Evolutionary conservation across 441 rosid species (phyloP).

Genomic region (Omphalea diandra): DNA sequence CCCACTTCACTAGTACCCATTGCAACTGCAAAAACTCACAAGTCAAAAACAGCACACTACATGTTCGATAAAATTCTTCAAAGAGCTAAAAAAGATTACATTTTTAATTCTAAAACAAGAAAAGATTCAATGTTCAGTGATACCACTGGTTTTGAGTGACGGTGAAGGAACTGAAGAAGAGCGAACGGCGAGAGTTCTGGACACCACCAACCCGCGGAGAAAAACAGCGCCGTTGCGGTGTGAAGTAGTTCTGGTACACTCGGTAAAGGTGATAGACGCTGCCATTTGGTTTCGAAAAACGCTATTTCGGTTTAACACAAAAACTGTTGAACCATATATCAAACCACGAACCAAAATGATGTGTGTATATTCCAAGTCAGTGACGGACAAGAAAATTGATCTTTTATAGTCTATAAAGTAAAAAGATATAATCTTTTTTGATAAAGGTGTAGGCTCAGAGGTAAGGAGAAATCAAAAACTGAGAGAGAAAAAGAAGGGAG

Average conservation of each 20-base stretch:
- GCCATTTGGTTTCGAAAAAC: constrained; percentile 31
- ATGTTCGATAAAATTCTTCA: constrained; percentile 34
- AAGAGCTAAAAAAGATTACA: constrained; percentile 6
- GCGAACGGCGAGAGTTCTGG: constrained; percentile 30
- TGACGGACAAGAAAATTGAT: neutral
- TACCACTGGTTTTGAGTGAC: no score
- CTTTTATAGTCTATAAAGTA: neutral
- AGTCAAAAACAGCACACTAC: neutral
- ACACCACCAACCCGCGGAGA: constrained; percentile 32
- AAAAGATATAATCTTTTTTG: no score
- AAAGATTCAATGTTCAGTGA: no score
- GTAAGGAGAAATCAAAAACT: neutral
- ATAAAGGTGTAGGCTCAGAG: neutral
- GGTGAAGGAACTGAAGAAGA: constrained; percentile 31
- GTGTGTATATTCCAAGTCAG: constrained; percentile 12
- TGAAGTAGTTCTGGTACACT: constrained; percentile 26
- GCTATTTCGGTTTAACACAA: no score
- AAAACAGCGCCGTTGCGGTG: constrained; percentile 19
- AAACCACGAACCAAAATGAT: neutral
- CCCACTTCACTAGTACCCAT: constrained; percentile 31
- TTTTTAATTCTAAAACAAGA: no score
- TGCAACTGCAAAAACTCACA: constrained; percentile 39
- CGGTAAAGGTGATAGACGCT: constrained; percentile 45
- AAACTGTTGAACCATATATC: no score
- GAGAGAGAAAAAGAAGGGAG: constrained; percentile 5